Evolutionary conservation across 2,329 filamentous ascomycete species (phyloP).

Genomic region (Cladophialophora chaetospira): DNA sequence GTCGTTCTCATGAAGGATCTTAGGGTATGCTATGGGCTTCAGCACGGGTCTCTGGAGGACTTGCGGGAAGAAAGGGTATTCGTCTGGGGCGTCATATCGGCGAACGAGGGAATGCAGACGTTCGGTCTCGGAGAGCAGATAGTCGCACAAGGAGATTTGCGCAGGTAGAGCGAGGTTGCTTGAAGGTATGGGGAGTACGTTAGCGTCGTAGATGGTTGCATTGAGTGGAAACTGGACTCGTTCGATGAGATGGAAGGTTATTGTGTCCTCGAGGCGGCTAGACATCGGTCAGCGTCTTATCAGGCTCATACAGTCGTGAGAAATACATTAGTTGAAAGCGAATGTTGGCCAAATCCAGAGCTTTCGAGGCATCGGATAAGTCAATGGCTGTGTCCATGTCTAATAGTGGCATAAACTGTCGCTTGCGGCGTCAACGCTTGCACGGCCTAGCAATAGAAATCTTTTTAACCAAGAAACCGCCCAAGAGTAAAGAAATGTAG

Average conservation of each 20-base stretch:
- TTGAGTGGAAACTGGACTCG: conserved; percentile 97
- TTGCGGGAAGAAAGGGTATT: conserved; percentile 94
- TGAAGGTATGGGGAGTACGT: conserved; percentile 76
- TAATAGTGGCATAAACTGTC: conserved; percentile 15
- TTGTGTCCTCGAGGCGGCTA: conserved; percentile 95
- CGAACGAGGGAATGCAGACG: conserved; percentile 88
- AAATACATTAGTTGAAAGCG: conserved; percentile 88
- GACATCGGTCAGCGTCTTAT: conserved; percentile 18
- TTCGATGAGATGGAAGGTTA: conserved; percentile 95
- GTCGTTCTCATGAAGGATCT: conserved; percentile 81
- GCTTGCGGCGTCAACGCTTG: background rate
- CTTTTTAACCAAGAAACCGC: background rate
- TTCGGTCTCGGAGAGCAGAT: conserved; percentile 89
- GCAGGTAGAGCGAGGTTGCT: conserved; percentile 80
- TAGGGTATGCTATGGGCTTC: conserved; percentile 83
- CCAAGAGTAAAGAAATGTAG: background rate
- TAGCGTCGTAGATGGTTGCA: conserved; percentile 78
- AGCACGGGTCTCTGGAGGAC: conserved; percentile 78
- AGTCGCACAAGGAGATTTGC: conserved; percentile 94
- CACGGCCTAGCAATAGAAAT: background rate
- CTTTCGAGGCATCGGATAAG: conserved; percentile 78
- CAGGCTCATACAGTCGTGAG: background rate
- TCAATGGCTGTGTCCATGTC: conserved; percentile 89
- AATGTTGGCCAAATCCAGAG: conserved; percentile 86
- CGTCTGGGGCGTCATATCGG: conserved; percentile 93